These are phyloP conservation scores for Chalciporus sphaerocephalus DNA, from an alignment of 768 basidiomycete genomes.

Conservation along the genomic window DNA sequence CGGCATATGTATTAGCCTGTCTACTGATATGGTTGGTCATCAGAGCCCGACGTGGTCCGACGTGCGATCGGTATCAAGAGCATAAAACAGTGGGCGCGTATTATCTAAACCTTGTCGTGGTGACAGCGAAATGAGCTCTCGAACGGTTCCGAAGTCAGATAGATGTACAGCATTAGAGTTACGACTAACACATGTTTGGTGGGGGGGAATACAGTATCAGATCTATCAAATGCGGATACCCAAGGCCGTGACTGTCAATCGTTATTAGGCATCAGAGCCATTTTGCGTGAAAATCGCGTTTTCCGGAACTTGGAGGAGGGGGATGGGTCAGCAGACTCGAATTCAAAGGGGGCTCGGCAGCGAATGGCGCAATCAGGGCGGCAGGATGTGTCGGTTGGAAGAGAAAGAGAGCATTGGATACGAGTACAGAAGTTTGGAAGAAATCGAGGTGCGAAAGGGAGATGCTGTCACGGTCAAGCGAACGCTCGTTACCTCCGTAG, in stretches of 20 bases:
- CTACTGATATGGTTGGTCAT: not conserved
- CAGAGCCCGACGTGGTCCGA: not conserved
- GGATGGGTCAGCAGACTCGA: not conserved
- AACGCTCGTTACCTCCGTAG: constrained; percentile 19
- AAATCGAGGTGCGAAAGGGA: no score
- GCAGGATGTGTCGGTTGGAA: not conserved
- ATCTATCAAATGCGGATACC: not conserved
- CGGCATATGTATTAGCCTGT: no score
- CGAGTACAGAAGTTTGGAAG: no score
- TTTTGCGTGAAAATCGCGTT: not conserved
- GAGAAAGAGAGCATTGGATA: no score
- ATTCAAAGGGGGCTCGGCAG: not conserved
- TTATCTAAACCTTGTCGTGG: not conserved
- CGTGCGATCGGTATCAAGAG: no score
- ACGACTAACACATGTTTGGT: no score
- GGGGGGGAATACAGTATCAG: no score
- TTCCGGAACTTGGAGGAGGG: not conserved
- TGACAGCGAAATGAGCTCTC: not conserved
- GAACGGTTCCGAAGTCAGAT: not conserved
- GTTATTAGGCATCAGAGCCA: not conserved
- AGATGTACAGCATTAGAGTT: not conserved
- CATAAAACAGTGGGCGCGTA: not conserved
- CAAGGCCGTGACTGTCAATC: not conserved
- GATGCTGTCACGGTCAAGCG: not conserved
- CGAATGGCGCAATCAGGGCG: constrained; percentile 2